A percentile compares a stretch with the other conserved stretches of the same genome.
Evolutionary conservation across 306 rosid species (phyloP).

Genomic region (Geum urbanum): DNA sequence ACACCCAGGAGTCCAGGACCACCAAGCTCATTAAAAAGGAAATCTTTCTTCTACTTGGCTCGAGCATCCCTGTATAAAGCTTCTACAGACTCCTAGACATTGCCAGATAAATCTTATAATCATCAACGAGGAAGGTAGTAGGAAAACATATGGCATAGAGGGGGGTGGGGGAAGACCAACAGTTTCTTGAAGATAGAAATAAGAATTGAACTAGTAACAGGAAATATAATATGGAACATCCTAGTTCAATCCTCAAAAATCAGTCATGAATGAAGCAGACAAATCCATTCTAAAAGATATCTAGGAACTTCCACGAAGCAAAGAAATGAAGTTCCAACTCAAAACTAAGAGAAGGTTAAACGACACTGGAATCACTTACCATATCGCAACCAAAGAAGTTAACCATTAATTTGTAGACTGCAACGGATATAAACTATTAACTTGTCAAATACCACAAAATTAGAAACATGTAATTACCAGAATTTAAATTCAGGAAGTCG

Average conservation of each 20-base stretch:
- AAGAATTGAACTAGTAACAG: not conserved
- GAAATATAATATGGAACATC: not conserved
- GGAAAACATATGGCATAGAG: not conserved
- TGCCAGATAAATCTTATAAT: not conserved
- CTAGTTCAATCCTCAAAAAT: not conserved
- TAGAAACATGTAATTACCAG: constrained; percentile 50
- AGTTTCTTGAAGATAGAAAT: not conserved
- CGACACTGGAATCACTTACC: not conserved
- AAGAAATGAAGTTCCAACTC: no score
- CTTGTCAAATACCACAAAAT: constrained; percentile 1
- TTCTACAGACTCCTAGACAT: not conserved
- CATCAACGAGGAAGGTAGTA: not conserved
- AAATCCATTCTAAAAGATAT: not conserved
- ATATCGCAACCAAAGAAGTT: not conserved
- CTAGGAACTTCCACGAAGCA: no score
- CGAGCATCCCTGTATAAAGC: not conserved
- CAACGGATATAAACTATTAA: not conserved
- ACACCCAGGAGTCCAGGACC: not conserved
- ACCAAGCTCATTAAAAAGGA: not conserved
- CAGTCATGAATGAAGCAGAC: not conserved
- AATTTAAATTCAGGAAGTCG: constrained; percentile 91
- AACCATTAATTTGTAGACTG: not conserved
- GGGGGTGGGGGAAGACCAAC: not conserved
- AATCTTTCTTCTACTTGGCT: not conserved
- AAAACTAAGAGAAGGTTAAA: no score